These are phyloP conservation scores for Erodium maritimum DNA, from an alignment of 345 rosid species.

Conservation along the genomic window DNA sequence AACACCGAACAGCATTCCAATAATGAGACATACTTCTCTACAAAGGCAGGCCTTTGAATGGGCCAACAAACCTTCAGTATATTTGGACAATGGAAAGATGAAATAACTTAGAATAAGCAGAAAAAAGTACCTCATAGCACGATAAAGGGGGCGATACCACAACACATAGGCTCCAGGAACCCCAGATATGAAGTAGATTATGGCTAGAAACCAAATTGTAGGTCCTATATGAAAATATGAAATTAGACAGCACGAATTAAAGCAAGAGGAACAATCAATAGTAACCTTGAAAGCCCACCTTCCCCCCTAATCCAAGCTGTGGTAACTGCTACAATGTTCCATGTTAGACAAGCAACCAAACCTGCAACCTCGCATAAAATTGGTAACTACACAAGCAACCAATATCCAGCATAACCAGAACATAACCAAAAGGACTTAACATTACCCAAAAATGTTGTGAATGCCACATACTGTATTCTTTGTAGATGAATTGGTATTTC, in stretches of 20 bases:
- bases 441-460: constrained; percentile 80
- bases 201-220: constrained; percentile 88
- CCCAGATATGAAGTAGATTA: constrained; percentile 81
- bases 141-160: constrained; percentile 96
- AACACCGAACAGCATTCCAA: too few species aligned
- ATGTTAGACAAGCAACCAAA: constrained; percentile 58
- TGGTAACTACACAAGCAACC: not conserved
- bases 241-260: constrained; percentile 8
- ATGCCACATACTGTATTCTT: constrained; percentile 73
- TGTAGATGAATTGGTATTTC: constrained; percentile 95
- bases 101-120: constrained; percentile 1
- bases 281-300: constrained; percentile 33
- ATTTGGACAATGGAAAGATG: not conserved
- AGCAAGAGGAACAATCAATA: constrained; percentile 1
- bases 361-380: constrained; percentile 31
- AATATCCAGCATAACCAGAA: not conserved
- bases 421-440: constrained; percentile 10
- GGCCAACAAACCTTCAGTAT: not conserved
- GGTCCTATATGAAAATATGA: constrained; percentile 36
- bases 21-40: not conserved
- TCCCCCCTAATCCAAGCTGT: constrained; percentile 85
- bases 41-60: too few species aligned
- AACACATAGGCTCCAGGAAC: constrained; percentile 78
- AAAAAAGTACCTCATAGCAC: constrained; percentile 80
- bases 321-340: constrained; percentile 87